These are phyloP conservation scores for Trichoderma lentiforme DNA, from an alignment of 2,329 filamentous ascomycete genomes.

Conservation along the genomic window DNA sequence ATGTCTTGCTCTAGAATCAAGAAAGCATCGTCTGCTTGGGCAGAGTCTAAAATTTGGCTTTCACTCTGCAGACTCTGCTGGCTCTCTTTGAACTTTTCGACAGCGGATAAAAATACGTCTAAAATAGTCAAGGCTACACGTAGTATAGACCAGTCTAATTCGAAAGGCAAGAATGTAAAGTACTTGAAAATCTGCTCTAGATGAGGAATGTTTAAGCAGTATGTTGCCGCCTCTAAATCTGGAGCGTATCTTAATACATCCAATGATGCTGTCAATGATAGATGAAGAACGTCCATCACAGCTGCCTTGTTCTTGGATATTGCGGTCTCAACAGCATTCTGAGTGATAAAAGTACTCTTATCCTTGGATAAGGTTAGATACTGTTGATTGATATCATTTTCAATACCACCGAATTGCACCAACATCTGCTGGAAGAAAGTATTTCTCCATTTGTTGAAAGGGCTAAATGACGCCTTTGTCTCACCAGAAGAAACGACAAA, in stretches of 20 bases:
- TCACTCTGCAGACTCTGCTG: slow-evolving; percentile 39
- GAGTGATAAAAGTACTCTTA: slow-evolving; percentile 40
- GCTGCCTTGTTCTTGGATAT: slow-evolving; percentile 51
- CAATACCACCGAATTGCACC: slow-evolving; percentile 55
- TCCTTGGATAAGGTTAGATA: slow-evolving; percentile 48
- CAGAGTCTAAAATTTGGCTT: slow-evolving; percentile 38
- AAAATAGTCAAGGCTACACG: slow-evolving; percentile 44
- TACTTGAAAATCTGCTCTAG: slow-evolving; percentile 50
- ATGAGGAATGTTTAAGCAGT: slow-evolving; percentile 49
- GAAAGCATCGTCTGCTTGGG: slow-evolving; percentile 46
- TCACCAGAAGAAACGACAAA: slow-evolving; percentile 52
- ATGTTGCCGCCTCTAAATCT: slow-evolving; percentile 46
- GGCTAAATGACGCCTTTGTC: slow-evolving; percentile 47
- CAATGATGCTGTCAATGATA: slow-evolving; percentile 47
- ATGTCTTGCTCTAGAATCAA: slow-evolving; percentile 48
- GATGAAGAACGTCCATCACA: slow-evolving; percentile 51
- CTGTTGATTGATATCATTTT: slow-evolving; percentile 55
- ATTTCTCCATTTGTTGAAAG: slow-evolving; percentile 49
- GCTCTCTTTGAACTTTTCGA: slow-evolving; percentile 41
- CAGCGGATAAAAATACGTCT: slow-evolving; percentile 43
- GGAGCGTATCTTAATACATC: slow-evolving; percentile 48
- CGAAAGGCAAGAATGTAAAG: slow-evolving; percentile 41
- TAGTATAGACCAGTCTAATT: slow-evolving; percentile 49
- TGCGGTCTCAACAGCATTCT: slow-evolving; percentile 47
- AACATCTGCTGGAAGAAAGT: slow-evolving; percentile 56